Conservation (phyloP, 306 rosid species). For the Mimosa bimucronata region DNA sequence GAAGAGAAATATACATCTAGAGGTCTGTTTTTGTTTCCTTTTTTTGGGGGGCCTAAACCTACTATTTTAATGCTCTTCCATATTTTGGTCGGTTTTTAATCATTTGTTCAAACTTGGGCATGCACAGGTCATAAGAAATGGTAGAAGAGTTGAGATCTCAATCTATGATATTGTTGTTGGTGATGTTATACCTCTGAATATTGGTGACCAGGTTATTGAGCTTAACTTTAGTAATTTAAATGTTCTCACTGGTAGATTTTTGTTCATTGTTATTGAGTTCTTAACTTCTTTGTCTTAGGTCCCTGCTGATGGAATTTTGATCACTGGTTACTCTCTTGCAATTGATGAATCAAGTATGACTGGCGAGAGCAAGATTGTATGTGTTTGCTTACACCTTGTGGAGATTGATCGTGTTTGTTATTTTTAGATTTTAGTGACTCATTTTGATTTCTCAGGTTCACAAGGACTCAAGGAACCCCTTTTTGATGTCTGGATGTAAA, state of each 20-base stretch:
- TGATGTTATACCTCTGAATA: conserved; percentile 80
- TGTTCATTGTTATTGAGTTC: conserved; percentile 27
- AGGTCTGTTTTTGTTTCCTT: conserved; percentile 50
- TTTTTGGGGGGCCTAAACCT: neutral
- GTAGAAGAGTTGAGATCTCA: conserved; percentile 78
- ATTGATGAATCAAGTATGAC: conserved; percentile 94
- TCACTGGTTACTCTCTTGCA: conserved; percentile 76
- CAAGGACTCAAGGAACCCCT: conserved; percentile 71
- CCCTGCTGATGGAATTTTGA: conserved; percentile 86
- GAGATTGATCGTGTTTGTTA: conserved; percentile 2
- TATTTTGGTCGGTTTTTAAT: neutral
- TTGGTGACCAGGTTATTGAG: conserved; percentile 71
- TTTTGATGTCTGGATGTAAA: conserved; percentile 91
- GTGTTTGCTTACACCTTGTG: conserved; percentile 38
- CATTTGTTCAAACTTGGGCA: conserved; percentile 16
- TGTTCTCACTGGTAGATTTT: conserved; percentile 18
- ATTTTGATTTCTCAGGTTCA: conserved; percentile 51
- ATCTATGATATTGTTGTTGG: conserved; percentile 85
- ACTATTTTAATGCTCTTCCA: neutral
- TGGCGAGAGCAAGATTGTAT: conserved; percentile 89
- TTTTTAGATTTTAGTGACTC: conserved; percentile 19
- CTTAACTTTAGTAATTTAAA: conserved; percentile 26
- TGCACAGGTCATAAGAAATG: conserved; percentile 73
- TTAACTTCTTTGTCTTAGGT: conserved; percentile 51
- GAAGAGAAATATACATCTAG: conserved; percentile 81